phyloP scores from a whole-genome alignment of 495 filamentous ascomycete species.

The Aspergillus sclerotiicarbonarius region DNA sequence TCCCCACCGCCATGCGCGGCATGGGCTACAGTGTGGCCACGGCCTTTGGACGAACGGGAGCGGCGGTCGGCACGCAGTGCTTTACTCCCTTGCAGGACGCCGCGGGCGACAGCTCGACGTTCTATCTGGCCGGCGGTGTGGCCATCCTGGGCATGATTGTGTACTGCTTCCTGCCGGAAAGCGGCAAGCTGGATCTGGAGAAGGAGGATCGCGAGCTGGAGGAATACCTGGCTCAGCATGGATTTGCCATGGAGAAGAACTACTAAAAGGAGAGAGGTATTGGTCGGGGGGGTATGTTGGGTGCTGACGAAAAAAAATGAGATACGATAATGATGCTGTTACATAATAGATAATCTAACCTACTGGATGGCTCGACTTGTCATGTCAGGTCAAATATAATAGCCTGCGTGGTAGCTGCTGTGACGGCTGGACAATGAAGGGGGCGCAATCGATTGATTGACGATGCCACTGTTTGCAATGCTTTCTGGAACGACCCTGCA shows the following conservation, averaged over 20 bases:
- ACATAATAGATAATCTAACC: no score
- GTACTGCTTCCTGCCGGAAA: slow-evolving; percentile 36
- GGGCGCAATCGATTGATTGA: no score
- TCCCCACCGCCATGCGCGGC: slow-evolving; percentile 36
- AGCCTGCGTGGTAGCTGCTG: no score
- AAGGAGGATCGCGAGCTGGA: slow-evolving; percentile 29
- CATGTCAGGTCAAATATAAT: no score
- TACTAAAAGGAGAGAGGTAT: neutral
- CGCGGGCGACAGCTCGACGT: slow-evolving; percentile 30
- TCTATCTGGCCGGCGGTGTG: slow-evolving; percentile 33
- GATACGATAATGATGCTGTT: no score
- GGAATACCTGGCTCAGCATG: slow-evolving; percentile 27
- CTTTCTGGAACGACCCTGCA: no score
- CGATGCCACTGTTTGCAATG: no score
- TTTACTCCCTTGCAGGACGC: slow-evolving; percentile 31
- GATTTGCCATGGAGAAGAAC: slow-evolving; percentile 39
- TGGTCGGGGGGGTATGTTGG: neutral
- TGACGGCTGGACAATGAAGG: no score
- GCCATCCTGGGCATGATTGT: slow-evolving; percentile 30
- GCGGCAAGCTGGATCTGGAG: slow-evolving; percentile 29
- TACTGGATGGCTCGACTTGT: no score
- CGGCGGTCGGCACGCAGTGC: slow-evolving; percentile 35
- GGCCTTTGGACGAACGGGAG: slow-evolving; percentile 36
- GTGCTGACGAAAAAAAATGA: neutral
- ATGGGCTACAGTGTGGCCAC: slow-evolving; percentile 37